Conservation (phyloP, 768 basidiomycete species). For the Tulasnella calospora region DNA sequence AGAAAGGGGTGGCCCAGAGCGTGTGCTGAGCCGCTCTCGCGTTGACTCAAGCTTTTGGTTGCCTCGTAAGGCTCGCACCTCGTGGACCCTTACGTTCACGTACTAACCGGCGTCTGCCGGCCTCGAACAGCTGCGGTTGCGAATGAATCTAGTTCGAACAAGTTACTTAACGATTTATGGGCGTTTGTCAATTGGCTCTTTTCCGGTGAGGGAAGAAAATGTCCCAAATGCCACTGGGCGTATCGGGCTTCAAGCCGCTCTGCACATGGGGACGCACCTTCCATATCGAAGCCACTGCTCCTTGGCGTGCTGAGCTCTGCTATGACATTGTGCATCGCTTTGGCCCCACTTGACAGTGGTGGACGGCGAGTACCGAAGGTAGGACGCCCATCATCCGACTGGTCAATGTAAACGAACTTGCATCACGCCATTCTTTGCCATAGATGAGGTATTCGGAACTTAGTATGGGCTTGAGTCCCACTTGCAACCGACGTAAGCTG, state of each 20-base stretch:
- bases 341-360: neutral
- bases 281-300: neutral
- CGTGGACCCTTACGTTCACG: conserved; percentile 9
- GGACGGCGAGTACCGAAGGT: neutral
- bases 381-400: neutral
- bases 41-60: neutral
- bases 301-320: neutral
- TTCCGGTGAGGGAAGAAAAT: neutral
- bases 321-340: neutral
- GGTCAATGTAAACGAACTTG: no score
- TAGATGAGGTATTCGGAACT: neutral
- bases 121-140: neutral
- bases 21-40: neutral
- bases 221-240: neutral
- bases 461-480: neutral
- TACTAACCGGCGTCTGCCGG: neutral
- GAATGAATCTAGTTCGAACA: neutral
- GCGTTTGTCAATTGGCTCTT: neutral
- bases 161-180: neutral
- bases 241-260: neutral
- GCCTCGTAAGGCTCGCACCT: conserved; percentile 4
- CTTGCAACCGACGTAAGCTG: neutral
- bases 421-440: neutral
- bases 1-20: neutral
- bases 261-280: neutral